Evolutionary conservation across 2,329 filamentous ascomycete genomes (phyloP), one percentile per base, ranked within the genome.

Genomic region (Daldinia sp.): DNA sequence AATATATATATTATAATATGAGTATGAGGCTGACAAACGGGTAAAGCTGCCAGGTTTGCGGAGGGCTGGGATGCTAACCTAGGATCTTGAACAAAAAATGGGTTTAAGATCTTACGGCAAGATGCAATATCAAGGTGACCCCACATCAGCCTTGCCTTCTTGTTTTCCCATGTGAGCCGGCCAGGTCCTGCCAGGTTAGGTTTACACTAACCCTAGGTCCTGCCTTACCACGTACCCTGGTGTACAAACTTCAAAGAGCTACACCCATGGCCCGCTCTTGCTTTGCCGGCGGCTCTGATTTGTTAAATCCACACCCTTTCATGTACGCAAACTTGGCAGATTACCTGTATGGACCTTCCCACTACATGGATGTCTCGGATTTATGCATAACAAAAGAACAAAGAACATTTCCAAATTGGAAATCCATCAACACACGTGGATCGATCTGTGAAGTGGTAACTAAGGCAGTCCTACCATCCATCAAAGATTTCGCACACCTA

Each of bases 101-200:
- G 48, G 37, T 25, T 60, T 58, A 59, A 61, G 60, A 63, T 63
- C 52, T 65, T 34, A 61, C 61, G 48, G 48, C 49, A 45, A 58
- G 27, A 61, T 48, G 56, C 17, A 50, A 51, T 35, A 48, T 27
- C 3, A 19, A 29, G 30, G n/a, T 23, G 27, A 52, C 49, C 62
- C 59, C 65, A 66, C 61, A 54, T 68, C 59, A 68, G 65, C 65
- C 63, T 68, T 63, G 59, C 49, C 30, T 57, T 63, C 63, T 68
- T 63, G 59, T 45, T 30, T 57, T 55, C 35, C 49, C 56, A 61
- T 51, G 51, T 57, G 47, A 41, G 56, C 59, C 17, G 37, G 49
- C 45, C 58, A 43, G 35, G 17, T n/a, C 13, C 19, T 15, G n/a
- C 32, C 13, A 35, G 32, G 32, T 35, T 41, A 19, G n/a, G n/a